Evolutionary conservation across 176 grass and related monocot species (phyloP), one percentile per base, ranked within the genome.

Genomic region (Zea luxurians): DNA sequence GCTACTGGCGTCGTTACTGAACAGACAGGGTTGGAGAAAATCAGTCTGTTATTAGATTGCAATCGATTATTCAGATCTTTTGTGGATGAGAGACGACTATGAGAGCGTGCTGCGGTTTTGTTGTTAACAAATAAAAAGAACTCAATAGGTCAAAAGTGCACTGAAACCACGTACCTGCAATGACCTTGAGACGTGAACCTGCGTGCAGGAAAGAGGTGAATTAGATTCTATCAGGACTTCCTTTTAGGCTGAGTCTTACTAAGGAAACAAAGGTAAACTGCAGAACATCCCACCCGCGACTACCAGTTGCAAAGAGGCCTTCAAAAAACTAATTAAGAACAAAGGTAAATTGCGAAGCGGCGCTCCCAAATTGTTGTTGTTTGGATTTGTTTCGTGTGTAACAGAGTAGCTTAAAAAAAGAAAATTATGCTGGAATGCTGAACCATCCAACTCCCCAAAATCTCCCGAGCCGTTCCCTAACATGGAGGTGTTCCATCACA

Each of bases 1-100:
- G 64, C 43, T 35, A 10, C 35, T 0, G 77, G 68, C 57, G 60
- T 61, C 54, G 75, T 74, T 15, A 52, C 85, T 71, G 52, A n/a
- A n/a, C 16, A 54, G n/a, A 7, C 15, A n/a, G n/a, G 27, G 6
- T 7, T 54, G 15, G n/a, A 54, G 10, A 2, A 52, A 16, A 52
- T 52, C 49, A 52, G 13, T 52, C 49, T 13, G 12, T 27, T 27
- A 27, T 49, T 2, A 52, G 49, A 52, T 16, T 2, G 1, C 5
- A 52, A 52, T 52, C 13, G 1, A 54, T 54, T 54, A n/a, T 7
- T 7, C 16, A 53, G 13, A 52, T 52, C 2, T 52, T 16, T 52
- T 52, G 49, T 16, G 49, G 16, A 52, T 52, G 49, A 16, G 49
- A 16, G 1, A 27, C 27, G 12, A 52, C 49, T 52, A 1, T 52